A percentile compares a stretch with the other conserved stretches of the same genome.
phyloP scores from a whole-genome alignment of 257 asterid species.

The Orobanche coerulescens region DNA sequence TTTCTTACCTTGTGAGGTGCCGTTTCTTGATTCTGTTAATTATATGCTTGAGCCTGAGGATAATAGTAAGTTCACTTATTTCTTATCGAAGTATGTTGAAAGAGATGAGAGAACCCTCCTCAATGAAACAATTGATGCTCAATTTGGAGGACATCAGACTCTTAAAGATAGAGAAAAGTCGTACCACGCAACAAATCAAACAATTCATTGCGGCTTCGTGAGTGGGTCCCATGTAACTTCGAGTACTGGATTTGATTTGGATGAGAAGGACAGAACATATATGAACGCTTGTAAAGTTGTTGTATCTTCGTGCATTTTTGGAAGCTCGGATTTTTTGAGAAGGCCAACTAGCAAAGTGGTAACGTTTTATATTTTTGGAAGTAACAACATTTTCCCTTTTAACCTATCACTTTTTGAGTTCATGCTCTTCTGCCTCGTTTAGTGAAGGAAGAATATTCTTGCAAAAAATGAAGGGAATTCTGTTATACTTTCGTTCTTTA shows the following conservation, averaged over 20 bases:
- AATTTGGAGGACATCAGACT: constrained; percentile 87
- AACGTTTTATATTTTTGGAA: too few species aligned
- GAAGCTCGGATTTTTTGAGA: constrained; percentile 93
- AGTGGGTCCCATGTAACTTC: constrained; percentile 60
- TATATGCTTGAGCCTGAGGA: constrained; percentile 69
- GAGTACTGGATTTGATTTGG: constrained; percentile 85
- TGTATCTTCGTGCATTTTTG: constrained; percentile 91
- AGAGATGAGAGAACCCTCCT: constrained; percentile 40
- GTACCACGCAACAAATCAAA: constrained; percentile 84
- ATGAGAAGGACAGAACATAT: constrained; percentile 90
- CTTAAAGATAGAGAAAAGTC: constrained; percentile 78
- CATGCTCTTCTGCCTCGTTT: constrained; percentile 14
- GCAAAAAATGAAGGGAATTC: too few species aligned
- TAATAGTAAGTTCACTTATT: constrained; percentile 46
- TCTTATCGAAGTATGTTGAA: constrained; percentile 60
- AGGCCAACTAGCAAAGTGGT: constrained; percentile 71
- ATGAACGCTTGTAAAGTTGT: constrained; percentile 91
- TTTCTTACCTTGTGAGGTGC: constrained; percentile 64
- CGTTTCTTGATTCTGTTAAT: constrained; percentile 55
- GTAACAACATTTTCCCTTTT: too few species aligned
- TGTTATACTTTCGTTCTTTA: not conserved
- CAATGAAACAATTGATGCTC: constrained; percentile 32
- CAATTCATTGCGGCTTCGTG: constrained; percentile 91
- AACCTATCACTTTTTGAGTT: too few species aligned
- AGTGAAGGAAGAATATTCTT: constrained; percentile 28